Base-by-base conservation (phyloP, 2,329 filamentous ascomycete species). In the Chrysosporium queenslandicum region DNA sequence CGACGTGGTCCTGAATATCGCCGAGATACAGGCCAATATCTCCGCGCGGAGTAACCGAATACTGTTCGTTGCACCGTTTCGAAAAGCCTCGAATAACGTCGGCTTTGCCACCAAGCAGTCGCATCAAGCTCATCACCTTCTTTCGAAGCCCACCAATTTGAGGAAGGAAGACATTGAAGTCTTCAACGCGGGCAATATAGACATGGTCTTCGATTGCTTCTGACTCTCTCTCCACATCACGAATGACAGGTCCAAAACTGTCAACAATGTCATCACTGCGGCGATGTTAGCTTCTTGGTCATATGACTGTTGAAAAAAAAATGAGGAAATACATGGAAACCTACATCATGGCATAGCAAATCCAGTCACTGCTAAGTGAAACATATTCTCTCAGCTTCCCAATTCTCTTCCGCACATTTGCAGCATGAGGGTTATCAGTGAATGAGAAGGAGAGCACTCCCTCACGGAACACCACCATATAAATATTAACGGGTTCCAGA, bases 1-100 rank as follows among this genome's bases (percentile, higher is more conserved):
- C 88, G 50, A 98, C 91, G 78, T 98, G 92, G 71, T 98, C 92
- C 70, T 98, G 92, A 58, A 98, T 96, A 71, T 98, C 92, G 63
- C 88, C 88, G 32, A 98, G 79, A 66, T 98, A 98, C 63, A 98
- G 80, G 20, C 90, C 92, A 59, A 98, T 95, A 65, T 98, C 92
- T 73, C 92, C 92, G 45, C 90, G 86, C 5, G 92, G 92, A 1
- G 92, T 95, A 49, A 97, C 86, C 59, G 87, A 86, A 74, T 94
- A 97, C 58, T 94, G 88, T 65, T 96, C 91, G 67, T 97, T 98
- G 79, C 92, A 98, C 48, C 94, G 87, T 75, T 98, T 98, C 49
- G 92, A 94, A 65, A 98, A 98, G 27, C 91, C 90, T 60, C 87
- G 89, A 62, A 98, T 88, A 53, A 98, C 92, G 67, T 98, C 92